Evolutionary conservation across 1,284 basidiomycete genomes (phyloP), one percentile per base, ranked within the genome.

Genomic region (Ustilago nuda): DNA sequence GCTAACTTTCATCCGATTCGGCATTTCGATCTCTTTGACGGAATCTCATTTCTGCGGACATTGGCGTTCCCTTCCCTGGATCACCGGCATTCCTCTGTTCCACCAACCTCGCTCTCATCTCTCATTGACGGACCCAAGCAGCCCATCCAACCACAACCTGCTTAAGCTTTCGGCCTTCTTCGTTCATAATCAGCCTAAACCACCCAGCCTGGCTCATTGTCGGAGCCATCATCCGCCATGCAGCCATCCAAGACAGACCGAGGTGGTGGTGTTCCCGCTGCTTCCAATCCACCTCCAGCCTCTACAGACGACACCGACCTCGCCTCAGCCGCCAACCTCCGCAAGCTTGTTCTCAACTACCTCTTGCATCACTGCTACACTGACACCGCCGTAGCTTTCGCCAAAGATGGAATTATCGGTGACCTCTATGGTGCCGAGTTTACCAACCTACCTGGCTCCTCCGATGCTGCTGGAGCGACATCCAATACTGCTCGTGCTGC

Each of bases 331-430:
- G 76, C 71, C 61, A 78, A 78, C 32, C 68, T 84, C 30, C 71
- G 91, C 56, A 87, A 89, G n/a, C 87, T 95, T 46, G 91, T 95
- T 8, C 87, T 94, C 54, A 92, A 94, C 80, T 95, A 94, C 81
- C 89, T 95, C 4, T 89, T 90, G 65, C 92, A 93, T 80, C 89
- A 90, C 51, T 91, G 91, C 67, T 93, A 91, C 85, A 89, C 90
- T 37, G 88, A 88, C 43, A 92, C 92, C 0, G 92, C 92, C 6
- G 87, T 88, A 39, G 91, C 91, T 0, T 93, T 94, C 78, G 89
- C 90, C 9, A 87, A 87, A 56, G 92, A 93, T 63, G 91, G 90
- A 67, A 77, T 66, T 70, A 81, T 66, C 35, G 69, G 56, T 32
- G 68, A 66, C 59, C 77, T 73, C 23, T 67, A 65, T 35, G 59